Percentiles rank a stretch among this genome's conserved stretches.
phyloP scores from a whole-genome alignment of 768 basidiomycete genomes.

The Rhizopogon vulgaris region DNA sequence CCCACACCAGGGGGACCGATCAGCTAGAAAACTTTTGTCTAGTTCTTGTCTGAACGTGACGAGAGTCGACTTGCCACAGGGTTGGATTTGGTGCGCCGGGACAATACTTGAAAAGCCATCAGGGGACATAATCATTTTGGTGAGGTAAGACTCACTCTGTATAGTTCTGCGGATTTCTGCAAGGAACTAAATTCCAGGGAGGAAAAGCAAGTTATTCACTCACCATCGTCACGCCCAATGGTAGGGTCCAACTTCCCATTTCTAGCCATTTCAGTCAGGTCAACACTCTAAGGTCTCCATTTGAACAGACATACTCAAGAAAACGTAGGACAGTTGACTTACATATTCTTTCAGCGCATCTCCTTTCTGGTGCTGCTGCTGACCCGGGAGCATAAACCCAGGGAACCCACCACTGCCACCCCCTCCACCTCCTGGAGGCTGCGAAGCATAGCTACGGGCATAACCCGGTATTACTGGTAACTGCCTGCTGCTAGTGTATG shows the following conservation, averaged over 20 bases:
- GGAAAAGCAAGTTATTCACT: not conserved
- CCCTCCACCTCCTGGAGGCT: conserved; percentile 35
- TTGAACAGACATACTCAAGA: not conserved
- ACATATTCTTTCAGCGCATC: conserved; percentile 81
- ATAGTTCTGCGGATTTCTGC: conserved; percentile 84
- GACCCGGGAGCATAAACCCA: conserved; percentile 38
- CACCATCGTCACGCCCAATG: conserved; percentile 84
- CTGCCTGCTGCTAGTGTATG: not conserved
- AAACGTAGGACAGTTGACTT: conserved; percentile 25
- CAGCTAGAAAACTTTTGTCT: conserved; percentile 34
- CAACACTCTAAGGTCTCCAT: conserved; percentile 50
- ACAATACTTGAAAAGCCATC: conserved; percentile 50
- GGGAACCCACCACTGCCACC: conserved; percentile 49
- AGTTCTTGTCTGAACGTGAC: not conserved
- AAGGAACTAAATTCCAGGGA: not conserved
- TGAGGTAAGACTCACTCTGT: conserved; percentile 54
- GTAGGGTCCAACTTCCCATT: conserved; percentile 86
- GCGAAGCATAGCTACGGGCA: conserved; percentile 41
- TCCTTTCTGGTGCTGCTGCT: conserved; percentile 68
- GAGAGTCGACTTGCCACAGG: conserved; percentile 55
- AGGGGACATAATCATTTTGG: not conserved
- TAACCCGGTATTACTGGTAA: not conserved
- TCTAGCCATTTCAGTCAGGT: conserved; percentile 78
- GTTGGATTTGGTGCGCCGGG: conserved; percentile 86
- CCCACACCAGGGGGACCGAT: conserved; percentile 88